Conservation (phyloP, 805 yeast genomes). For the Vanderwaltozyma tropicalis region DNA sequence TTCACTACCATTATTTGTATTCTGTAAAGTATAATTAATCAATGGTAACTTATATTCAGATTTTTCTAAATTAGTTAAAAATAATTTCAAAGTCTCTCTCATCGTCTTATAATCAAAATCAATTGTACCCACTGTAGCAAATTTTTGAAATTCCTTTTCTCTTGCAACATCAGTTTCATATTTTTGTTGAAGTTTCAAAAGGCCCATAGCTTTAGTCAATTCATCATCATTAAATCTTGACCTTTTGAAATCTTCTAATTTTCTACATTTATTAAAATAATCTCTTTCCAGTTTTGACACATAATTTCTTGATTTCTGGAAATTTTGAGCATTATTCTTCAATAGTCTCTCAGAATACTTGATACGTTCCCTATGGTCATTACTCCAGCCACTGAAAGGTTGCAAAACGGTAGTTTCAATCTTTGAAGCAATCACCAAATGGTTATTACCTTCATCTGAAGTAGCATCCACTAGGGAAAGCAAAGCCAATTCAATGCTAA, state of each 20-base stretch:
- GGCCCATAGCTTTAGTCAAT: conserved; percentile 14
- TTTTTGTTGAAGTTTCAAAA: conserved; percentile 15
- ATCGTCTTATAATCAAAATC: conserved; percentile 27
- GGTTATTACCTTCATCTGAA: conserved; percentile 58
- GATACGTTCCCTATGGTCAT: conserved; percentile 58
- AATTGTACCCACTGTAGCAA: conserved; percentile 23
- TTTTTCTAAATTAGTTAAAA: conserved; percentile 43
- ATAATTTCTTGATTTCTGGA: conserved; percentile 35
- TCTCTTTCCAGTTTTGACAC: conserved; percentile 48
- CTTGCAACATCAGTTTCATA: conserved; percentile 16
- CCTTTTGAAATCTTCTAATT: conserved; percentile 49
- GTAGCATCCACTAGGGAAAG: conserved; percentile 38
- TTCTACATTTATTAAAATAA: conserved; percentile 69
- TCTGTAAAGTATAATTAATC: conserved; percentile 27
- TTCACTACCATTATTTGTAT: conserved; percentile 28
- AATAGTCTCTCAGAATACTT: conserved; percentile 49
- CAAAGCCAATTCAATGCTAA: conserved; percentile 33
- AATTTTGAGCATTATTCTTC: conserved; percentile 40
- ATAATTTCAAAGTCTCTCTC: conserved; percentile 32
- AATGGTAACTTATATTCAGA: conserved; percentile 51
- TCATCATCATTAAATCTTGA: conserved; percentile 15
- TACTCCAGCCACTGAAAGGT: conserved; percentile 69
- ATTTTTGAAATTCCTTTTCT: conserved; percentile 23
- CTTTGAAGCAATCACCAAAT: conserved; percentile 50
- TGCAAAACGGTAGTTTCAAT: conserved; percentile 50